Base-by-base conservation (phyloP, 192 early-diverging fungal genomes). In the Gonapodya prolifera region DNA sequence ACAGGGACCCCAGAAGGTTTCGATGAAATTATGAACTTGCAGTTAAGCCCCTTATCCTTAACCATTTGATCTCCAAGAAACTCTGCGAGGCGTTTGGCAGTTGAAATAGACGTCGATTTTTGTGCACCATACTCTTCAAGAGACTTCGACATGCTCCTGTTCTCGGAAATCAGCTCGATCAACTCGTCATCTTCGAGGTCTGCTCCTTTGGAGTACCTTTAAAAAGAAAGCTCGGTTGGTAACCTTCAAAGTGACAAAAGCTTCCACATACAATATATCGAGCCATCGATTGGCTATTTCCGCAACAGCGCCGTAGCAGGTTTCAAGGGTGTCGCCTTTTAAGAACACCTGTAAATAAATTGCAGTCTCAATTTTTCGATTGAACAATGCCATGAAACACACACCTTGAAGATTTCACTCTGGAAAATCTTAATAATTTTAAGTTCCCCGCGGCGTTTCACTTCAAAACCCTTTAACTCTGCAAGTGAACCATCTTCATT, bases 401-500 rank as follows among this genome's bases (percentile, higher is more conserved):
- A n/a, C n/a, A n/a, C 92, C 70, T 90, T 90, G 85, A 99, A 99
- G 78, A 99, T 91, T 71, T 92, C 89, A 33, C 91, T 91, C 83
- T 99, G 98, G 83, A 99, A 99, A 78, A 94, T 94, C 82, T 99
- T 99, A 86, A 99, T 95, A 32, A 99, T 85, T 81, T 98, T 97
- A 31, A 99, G 88, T 83, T 99, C 98, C 75, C 98, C 98, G 77
- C 98, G 92, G 30, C 98, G 93, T 83, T 99, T 99, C 75, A 99
- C 90, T 84, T 99, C 98, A 78, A 99, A 99, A 33, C 98, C 98
- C 82, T 99, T 99, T 75, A 99, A 83, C 84, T 99, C 98, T 0
- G 95, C 96, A 70, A 99, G 82, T 1, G 89, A 90, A 1, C 98
- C 98, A 76, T 98, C 94, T 75, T 93, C 84, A 81, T 97, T 96